Percentiles rank a stretch among this genome's conserved stretches.
Conservation (phyloP, 2,329 filamentous ascomycete genomes). For the Fusarium hainanense region DNA sequence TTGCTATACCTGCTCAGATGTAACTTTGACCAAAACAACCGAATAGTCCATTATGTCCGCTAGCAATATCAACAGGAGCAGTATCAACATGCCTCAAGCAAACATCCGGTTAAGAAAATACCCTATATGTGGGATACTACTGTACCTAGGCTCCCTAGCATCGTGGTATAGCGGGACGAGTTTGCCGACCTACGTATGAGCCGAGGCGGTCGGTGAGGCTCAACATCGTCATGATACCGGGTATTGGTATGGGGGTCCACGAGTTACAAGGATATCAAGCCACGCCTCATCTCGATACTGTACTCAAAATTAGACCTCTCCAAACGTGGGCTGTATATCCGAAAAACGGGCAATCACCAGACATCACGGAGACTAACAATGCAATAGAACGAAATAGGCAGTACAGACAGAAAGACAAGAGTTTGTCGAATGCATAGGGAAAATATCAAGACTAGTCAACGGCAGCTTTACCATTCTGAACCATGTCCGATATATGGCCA, state of each 20-base stretch:
- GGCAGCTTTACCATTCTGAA: conserved; percentile 18
- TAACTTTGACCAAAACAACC: conserved; percentile 4
- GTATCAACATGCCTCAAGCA: conserved; percentile 3
- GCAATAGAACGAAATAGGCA: conserved; percentile 1
- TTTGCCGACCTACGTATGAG: conserved; percentile 9
- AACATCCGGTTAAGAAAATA: not conserved
- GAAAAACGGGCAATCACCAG: conserved; percentile 5
- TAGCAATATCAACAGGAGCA: not conserved
- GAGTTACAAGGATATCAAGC: conserved; percentile 16
- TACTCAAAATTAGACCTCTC: conserved; percentile 5
- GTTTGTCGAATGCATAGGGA: not conserved
- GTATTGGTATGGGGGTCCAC: conserved; percentile 24
- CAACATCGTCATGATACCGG: conserved; percentile 34
- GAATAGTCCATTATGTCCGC: not conserved
- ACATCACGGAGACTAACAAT: conserved; percentile 6
- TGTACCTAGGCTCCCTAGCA: not conserved
- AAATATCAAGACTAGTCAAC: conserved; percentile 5
- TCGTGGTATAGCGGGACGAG: conserved; percentile 19
- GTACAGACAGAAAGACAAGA: not conserved
- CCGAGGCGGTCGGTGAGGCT: conserved; percentile 35
- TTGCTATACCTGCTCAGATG: conserved; percentile 13
- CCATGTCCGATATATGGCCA: conserved; percentile 4
- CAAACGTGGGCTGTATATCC: conserved; percentile 18
- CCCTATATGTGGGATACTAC: not conserved
- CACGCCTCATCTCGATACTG: conserved; percentile 17